Base-by-base conservation (phyloP, 108 stramenopile species). In the Fragilaria radians region DNA sequence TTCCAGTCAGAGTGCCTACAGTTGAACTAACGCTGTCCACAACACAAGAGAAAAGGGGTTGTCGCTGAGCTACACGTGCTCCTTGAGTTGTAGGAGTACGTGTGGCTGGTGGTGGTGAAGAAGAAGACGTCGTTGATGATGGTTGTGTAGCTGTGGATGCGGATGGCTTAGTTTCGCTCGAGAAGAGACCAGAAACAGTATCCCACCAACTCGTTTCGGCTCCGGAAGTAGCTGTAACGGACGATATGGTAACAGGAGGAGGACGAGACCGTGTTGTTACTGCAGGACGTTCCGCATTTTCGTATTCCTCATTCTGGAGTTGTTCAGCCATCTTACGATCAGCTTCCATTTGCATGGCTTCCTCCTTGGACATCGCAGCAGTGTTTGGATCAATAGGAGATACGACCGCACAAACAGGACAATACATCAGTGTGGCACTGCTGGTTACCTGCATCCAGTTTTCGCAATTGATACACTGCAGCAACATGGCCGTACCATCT, bases 401-500 rank as follows among this genome's bases (percentile, higher is more conserved):
- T 7, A 90, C 85, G 5, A 79, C 78, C 21, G 76, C 68, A 54
- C 88, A 90, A 1, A 82, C 71, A 3, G 88, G 88, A 65, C 88
- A 90, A 48, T 82, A 84, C 88, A 90, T 86, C 4, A 90, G 53
- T 0, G 80, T 77, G 21, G 88, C 88, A 31, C 65, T 66, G 30
- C 67, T 76, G 0, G 83, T 83, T 0, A 90, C 82, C 61, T 90
- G 88, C 88, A 90, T 90, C 85, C 80, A 82, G 73, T 84, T 82
- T 36, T 84, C 62, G 58, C 88, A 90, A 52, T 72, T 73, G 34
- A 86, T 64, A 46, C 88, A 90, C 53, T 86, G 80, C 0, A 86
- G 81, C 27, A 90, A 48, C 7, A 82, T 53, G 5, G 85, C 85
- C 7, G 74, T 85, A 5, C 88, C 88, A 22, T 81, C 76, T 45